Evolutionary conservation across 225 moss, liverwort and hornwort species (phyloP), one percentile per base, ranked within the genome.

Genomic region (Marchantia paleacea): DNA sequence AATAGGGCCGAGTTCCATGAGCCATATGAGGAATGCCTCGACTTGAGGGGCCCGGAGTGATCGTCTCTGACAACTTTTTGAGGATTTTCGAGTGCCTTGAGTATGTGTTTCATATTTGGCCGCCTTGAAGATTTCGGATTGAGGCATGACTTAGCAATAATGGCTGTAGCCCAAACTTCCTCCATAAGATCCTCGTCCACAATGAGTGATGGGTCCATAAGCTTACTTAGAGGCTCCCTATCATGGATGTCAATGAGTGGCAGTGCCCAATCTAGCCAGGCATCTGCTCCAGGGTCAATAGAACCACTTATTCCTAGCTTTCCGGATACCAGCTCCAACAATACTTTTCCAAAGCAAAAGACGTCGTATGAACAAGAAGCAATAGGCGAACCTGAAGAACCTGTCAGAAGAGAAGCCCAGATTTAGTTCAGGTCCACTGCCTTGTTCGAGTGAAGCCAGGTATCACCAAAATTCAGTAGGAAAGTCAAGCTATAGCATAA

Each of bases 201-300:
- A 3, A 93, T 94, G 47, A 97, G 93, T 14, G 94, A 94, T 20
- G 95, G 93, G 65, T 97, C 97, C 67, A 97, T 86, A 20, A 97
- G 81, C 84, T 91, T 93, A 12, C 86, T 84, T 30, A 97, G 82
- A 11, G 89, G 92, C 76, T 94, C 97, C 73, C 92, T 93, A 75
- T 97, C 94, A 74, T 97, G 93, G 11, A 91, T 89, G 71, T 97
- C 94, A 73, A 97, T 97, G 18, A 93, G 86, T 18, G 94, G 97
- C 39, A 97, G 85, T 19, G 97, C 97, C 97, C 94, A 94, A 64
- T 97, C 97, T 16, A 97, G 88, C 94, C 97, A 97, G n/a, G 91
- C 84, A 77, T 93, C 85, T 55, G 87, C 83, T n/a, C 87, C 85
- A 55, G 89, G 91, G 81, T 97, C 94, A 16, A 87, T 89, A 20